Percentiles rank a stretch among this genome's conserved stretches.
phyloP scores from a whole-genome alignment of 345 rosid genomes.

The Salix udensis region DNA sequence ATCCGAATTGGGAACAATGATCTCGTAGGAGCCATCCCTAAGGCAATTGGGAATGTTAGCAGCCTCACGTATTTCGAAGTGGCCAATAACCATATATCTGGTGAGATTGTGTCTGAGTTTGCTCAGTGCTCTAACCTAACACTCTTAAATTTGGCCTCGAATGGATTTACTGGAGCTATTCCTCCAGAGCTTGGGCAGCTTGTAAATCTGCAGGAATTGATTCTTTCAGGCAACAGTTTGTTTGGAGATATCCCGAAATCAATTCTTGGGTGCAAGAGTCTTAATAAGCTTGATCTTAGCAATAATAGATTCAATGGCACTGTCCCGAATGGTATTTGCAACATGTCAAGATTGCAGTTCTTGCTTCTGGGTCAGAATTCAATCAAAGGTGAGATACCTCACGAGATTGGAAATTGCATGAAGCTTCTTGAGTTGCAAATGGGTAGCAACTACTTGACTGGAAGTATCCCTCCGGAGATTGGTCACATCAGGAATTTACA shows the following conservation, averaged over 20 bases:
- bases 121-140: slow-evolving; percentile 78
- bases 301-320: slow-evolving; percentile 33
- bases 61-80: slow-evolving; percentile 94
- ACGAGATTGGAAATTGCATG: slow-evolving; percentile 28
- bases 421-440: slow-evolving; percentile 30
- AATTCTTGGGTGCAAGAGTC: slow-evolving; percentile 71
- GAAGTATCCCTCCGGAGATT: slow-evolving; percentile 31
- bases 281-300: slow-evolving; percentile 48
- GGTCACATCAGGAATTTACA: slow-evolving; percentile 34
- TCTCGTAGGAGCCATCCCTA: slow-evolving; percentile 75
- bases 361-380: slow-evolving; percentile 31
- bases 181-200: slow-evolving; percentile 76
- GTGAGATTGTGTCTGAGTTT: slow-evolving; percentile 70
- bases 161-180: slow-evolving; percentile 73
- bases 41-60: slow-evolving; percentile 65
- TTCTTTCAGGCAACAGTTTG: slow-evolving; percentile 76
- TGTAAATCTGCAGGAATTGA: slow-evolving; percentile 77
- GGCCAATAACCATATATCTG: slow-evolving; percentile 73
- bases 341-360: slow-evolving; percentile 33
- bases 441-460: slow-evolving; percentile 34
- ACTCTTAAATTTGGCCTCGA: slow-evolving; percentile 75
- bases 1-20: slow-evolving; percentile 79
- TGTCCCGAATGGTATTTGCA: slow-evolving; percentile 27
- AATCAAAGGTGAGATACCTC: slow-evolving; percentile 35
- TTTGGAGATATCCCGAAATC: slow-evolving; percentile 74